Evolutionary conservation across 306 rosid species (phyloP), one percentile per base, ranked within the genome.

Genomic region (Ammopiptanthus mongolicus): DNA sequence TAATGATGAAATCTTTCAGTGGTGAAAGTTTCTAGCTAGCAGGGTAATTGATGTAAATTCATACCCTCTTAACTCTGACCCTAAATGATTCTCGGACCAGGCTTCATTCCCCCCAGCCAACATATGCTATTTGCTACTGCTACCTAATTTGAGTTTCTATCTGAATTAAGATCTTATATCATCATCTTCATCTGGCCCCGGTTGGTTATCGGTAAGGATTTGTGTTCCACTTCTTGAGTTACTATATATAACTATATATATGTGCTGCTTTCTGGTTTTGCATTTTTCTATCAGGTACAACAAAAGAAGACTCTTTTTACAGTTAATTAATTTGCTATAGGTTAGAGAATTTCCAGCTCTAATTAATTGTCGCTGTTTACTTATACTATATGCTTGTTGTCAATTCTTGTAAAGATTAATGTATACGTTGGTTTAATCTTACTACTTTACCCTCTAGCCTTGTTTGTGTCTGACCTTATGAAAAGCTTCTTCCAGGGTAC

Each of bases 81-180:
- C 77, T 78, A 36, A 56, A 73, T 77, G 84, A 76, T 76, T 89
- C 89, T 91, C 96, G 96, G 96, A 91, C 96, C 93, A 91, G 96
- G 96, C 96, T 91, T 91, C 93, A 91, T 91, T 89, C 97, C 97
- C 86, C 89, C 67, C 90, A 87, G 52, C 92, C 87, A 86, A 37
- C 82, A 78, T 68, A 83, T 87, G 84, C 87, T 71, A 47, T 18
- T 25, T 46, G 15, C 8, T 13, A 1, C 4, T 15, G 12, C 37
- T 34, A 8, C 61, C 14, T 57, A 12, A 37, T 50, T 52, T n/a
- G 59, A 1, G 29, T 17, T 18, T 61, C 8, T 17, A n/a, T n/a
- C 8, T 21, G 0, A 1, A 23, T 13, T 31, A 71, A 31, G 55
- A 67, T 39, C 12, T 8, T 9, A 39, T 12, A 9, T 39, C 53